A percentile compares a stretch with the other conserved stretches of the same genome.
Conservation (phyloP, 179 eudicot species). For the Pouteria campechiana region DNA sequence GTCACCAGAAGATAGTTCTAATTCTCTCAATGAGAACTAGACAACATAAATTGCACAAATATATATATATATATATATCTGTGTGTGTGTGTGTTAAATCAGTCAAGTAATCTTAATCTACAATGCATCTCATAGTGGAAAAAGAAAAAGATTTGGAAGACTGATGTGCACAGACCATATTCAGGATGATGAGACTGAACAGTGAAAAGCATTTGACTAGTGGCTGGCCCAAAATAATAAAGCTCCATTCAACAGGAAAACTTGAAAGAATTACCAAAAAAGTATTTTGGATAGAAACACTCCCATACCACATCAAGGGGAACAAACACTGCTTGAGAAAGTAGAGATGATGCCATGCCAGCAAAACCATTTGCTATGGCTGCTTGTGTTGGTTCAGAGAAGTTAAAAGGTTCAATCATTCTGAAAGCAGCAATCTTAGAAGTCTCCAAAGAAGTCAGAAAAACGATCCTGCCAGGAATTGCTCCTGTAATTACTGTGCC, state of each 20-base stretch:
- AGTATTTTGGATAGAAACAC: not conserved
- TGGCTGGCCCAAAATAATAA: not conserved
- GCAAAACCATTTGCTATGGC: constrained; percentile 95
- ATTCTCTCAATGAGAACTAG: too few species aligned
- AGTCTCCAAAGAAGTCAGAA: constrained; percentile 89
- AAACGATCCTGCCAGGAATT: constrained; percentile 77
- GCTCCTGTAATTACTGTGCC: constrained; percentile 96
- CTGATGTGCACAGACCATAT: too few species aligned
- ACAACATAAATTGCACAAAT: too few species aligned
- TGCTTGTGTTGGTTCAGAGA: constrained; percentile 86
- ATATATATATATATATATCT: too few species aligned
- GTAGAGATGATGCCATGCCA: constrained; percentile 85
- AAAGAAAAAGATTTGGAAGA: too few species aligned
- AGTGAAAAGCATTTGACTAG: not conserved
- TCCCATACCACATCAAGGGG: constrained; percentile 89
- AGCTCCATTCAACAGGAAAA: not conserved
- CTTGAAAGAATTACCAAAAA: not conserved
- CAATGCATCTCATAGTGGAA: too few species aligned
- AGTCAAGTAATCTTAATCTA: too few species aligned
- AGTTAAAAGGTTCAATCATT: constrained; percentile 66
- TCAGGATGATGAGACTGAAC: constrained; percentile 1
- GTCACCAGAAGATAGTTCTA: too few species aligned
- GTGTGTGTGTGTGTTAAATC: too few species aligned
- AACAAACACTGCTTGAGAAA: constrained; percentile 81
- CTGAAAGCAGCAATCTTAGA: constrained; percentile 74